Evolutionary conservation across 176 grass and related monocot genomes (phyloP).

Genomic region (Pharus latifolius): DNA sequence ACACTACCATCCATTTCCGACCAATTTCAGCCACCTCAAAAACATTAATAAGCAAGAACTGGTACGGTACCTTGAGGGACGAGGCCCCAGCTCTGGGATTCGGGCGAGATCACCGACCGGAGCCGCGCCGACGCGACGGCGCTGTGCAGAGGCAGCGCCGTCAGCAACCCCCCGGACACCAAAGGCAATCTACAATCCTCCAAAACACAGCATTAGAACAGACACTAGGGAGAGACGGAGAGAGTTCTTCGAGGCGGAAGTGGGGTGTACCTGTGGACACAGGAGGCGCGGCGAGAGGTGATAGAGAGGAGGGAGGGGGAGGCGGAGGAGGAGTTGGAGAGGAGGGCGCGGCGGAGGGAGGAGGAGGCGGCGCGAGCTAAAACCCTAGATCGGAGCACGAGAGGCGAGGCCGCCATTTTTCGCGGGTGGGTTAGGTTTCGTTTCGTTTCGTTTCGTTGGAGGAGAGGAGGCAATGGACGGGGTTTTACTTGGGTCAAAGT

Average conservation of each 20-base stretch:
- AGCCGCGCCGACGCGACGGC: conserved; percentile 51
- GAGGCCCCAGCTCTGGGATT: conserved; percentile 66
- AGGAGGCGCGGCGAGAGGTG: conserved; percentile 25
- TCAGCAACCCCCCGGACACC: conserved; percentile 33
- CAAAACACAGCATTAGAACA: not conserved
- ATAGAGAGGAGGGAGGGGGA: not conserved
- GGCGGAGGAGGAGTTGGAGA: not conserved
- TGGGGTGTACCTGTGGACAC: conserved; percentile 32
- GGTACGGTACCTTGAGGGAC: conserved; percentile 82
- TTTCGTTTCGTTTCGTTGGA: too few species aligned
- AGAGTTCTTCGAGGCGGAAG: not conserved
- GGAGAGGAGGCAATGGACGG: not conserved
- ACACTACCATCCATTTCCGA: not conserved
- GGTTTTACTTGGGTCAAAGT: too few species aligned
- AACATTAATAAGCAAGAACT: not conserved
- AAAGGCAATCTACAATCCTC: conserved; percentile 34
- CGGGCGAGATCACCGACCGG: conserved; percentile 38
- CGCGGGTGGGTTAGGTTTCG: too few species aligned
- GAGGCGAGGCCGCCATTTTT: conserved; percentile 33
- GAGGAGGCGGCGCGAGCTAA: conserved; percentile 16
- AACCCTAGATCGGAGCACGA: conserved; percentile 40
- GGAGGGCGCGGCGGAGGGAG: conserved; percentile 12
- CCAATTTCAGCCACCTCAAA: not conserved
- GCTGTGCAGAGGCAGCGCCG: conserved; percentile 63
- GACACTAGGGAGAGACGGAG: not conserved